Evolutionary conservation across 139 green algal species (phyloP).

Genomic region (Auxenochlorella pyrenoidosa): DNA sequence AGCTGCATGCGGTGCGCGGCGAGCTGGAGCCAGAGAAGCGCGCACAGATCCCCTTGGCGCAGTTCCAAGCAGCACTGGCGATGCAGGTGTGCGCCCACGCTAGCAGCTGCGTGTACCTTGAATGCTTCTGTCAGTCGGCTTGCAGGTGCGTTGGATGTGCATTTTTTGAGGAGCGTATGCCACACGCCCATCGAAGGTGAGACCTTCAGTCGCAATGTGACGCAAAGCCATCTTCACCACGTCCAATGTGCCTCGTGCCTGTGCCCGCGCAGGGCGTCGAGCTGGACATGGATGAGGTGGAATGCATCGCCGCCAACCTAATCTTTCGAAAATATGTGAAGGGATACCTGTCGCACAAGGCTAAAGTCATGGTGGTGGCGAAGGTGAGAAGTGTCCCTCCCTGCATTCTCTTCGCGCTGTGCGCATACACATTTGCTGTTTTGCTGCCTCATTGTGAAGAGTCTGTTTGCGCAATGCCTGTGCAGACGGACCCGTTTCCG

Average conservation of each 20-base stretch:
- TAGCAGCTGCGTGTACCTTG: background rate
- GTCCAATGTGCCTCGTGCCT: background rate
- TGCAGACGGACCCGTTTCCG: background rate
- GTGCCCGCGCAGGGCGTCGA: constrained; percentile 48
- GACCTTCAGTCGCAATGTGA: no score
- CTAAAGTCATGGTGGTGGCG: constrained; percentile 75
- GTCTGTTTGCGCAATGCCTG: no score
- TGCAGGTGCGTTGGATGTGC: background rate
- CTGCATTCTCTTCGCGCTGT: no score
- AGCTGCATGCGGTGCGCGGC: constrained; percentile 61
- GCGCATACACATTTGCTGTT: no score
- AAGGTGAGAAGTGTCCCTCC: constrained; percentile 27
- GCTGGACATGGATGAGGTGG: constrained; percentile 84
- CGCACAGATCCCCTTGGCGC: constrained; percentile 58
- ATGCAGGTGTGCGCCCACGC: constrained; percentile 1
- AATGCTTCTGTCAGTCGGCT: background rate
- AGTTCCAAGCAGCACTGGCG: constrained; percentile 57
- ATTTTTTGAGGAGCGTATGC: no score
- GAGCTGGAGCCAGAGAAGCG: constrained; percentile 67
- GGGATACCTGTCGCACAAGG: constrained; percentile 87
- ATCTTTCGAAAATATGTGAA: constrained; percentile 88
- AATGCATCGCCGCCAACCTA: constrained; percentile 89
- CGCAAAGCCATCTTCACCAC: background rate
- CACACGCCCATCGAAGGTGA: no score
- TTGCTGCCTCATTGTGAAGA: no score